Percentiles rank a stretch among this genome's conserved stretches.
Conservation (phyloP, 2,329 filamentous ascomycete genomes). For the Cladosporium sp. region DNA sequence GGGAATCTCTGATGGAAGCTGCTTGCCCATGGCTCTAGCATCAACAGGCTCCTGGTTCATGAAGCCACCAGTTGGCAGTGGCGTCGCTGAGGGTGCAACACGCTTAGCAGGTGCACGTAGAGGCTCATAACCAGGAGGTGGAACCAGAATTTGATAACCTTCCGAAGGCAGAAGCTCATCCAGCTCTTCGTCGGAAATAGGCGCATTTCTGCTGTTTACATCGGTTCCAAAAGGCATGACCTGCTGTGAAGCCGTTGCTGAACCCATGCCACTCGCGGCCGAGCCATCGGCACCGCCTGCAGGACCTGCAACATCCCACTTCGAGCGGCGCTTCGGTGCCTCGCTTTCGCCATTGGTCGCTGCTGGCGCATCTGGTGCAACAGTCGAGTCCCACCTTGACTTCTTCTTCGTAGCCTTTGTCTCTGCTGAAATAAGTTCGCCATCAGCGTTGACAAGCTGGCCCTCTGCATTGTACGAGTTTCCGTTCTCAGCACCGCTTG, state of each 20-base stretch:
- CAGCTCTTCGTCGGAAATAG: conserved; percentile 90
- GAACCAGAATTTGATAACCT: conserved; percentile 88
- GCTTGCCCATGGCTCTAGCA: conserved; percentile 77
- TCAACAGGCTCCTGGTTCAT: conserved; percentile 97
- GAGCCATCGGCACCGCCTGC: conserved; percentile 59
- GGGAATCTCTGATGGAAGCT: conserved; percentile 91
- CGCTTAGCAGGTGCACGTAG: conserved; percentile 75
- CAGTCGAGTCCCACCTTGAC: conserved; percentile 86
- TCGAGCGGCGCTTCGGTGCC: conserved; percentile 71
- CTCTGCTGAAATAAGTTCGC: conserved; percentile 39
- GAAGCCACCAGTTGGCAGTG: conserved; percentile 73
- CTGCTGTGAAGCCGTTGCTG: conserved; percentile 68
- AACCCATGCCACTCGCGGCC: conserved; percentile 64
- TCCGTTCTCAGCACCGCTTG: conserved; percentile 47
- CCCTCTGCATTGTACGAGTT: conserved; percentile 38
- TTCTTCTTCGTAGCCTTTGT: conserved; percentile 58
- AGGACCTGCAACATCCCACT: conserved; percentile 87
- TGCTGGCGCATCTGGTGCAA: conserved; percentile 52
- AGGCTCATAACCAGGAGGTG: conserved; percentile 88
- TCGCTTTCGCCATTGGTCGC: conserved; percentile 55
- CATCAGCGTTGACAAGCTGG: conserved; percentile 26
- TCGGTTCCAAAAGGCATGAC: conserved; percentile 73
- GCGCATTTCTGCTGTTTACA: conserved; percentile 73
- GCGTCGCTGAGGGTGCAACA: conserved; percentile 69
- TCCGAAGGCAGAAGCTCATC: conserved; percentile 87